Evolutionary conservation across 805 yeast genomes (phyloP), one percentile per base, ranked within the genome.

Genomic region (Metschnikowia reukaufii): DNA sequence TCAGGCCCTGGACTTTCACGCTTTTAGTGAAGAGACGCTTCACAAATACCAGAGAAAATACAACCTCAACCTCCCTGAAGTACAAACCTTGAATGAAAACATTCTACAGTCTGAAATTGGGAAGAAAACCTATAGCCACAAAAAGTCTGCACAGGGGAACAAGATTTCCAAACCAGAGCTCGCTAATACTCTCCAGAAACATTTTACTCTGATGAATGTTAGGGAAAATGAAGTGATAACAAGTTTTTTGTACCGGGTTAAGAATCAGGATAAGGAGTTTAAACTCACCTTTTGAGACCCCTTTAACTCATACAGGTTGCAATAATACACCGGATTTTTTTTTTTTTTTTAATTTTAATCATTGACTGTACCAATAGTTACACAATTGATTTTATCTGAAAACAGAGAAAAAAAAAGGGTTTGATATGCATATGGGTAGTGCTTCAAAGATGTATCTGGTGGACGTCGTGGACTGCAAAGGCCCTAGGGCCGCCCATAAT

Each of bases 191-290:
- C 82, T 83, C 20, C 84, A 81, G 65, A 78, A 76, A 45, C 97
- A 92, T 64, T 88, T 91, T 56, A 57, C 75, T 52, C 71, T 63
- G 42, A 50, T 71, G 20, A 75, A 78, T 10, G 81, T 82, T 3
- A 82, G 87, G 56, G 99, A 92, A 60, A 82, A 84, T 48, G 98
- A 92, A 57, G 82, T 86, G 27, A 82, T 92, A 33, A 88, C 96
- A 31, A 90, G 87, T 58, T 94, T 92, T 62, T 73, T 94, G 45
- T 94, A 92, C 68, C 84, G 87, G 58, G 90, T 88, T 44, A 82
- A 82, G 59, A 84, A 88, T 60, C 88, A 87, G 57, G 75, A 72
- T 39, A 68, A 66, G 49, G 74, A 70, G 39, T 72, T 72, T 53
- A 72, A 71, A 57, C 60, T 67, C 40, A 42, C 48, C 36, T 72